Percentiles rank a stretch among this genome's conserved stretches.
Conservation (phyloP, 805 yeast genomes). For the Starmerella riodocensis region DNA sequence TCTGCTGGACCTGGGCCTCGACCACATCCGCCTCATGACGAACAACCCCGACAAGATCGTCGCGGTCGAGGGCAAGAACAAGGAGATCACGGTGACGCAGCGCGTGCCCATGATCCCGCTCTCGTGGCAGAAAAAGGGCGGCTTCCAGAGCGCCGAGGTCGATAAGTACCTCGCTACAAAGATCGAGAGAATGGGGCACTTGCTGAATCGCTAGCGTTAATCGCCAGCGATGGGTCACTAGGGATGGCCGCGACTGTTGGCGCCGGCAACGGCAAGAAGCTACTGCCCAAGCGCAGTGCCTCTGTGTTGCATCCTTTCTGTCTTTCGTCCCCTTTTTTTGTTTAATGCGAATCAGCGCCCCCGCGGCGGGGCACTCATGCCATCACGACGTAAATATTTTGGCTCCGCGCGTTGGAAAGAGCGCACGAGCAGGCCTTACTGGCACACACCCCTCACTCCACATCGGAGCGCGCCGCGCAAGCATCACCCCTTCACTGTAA, state of each 20-base stretch:
- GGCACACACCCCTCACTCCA: too few relatives aligned
- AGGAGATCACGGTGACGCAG: constrained; percentile 61
- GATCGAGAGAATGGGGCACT: constrained; percentile 94
- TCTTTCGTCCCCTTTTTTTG: too few relatives aligned
- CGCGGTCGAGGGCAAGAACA: constrained; percentile 82
- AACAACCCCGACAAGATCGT: constrained; percentile 93
- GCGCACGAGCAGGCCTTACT: too few relatives aligned
- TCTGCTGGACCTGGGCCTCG: constrained; percentile 63
- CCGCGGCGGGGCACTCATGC: not conserved
- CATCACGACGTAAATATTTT: not conserved
- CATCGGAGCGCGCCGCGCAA: too few relatives aligned
- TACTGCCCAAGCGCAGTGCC: too few relatives aligned
- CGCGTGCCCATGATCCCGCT: constrained; percentile 95
- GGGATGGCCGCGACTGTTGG: too few relatives aligned
- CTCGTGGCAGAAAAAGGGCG: constrained; percentile 64
- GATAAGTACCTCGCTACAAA: constrained; percentile 90
- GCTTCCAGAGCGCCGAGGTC: constrained; percentile 72
- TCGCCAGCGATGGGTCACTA: too few relatives aligned
- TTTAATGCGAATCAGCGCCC: too few relatives aligned
- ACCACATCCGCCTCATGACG: constrained; percentile 63
- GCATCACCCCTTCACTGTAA: too few relatives aligned
- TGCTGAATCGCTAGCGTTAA: constrained; percentile 32
- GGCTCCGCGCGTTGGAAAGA: too few relatives aligned
- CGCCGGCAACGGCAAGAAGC: too few relatives aligned
- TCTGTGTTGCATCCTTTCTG: too few relatives aligned